Base-by-base conservation (phyloP, 2,329 filamentous ascomycete species). In the Fusarium sp. region DNA sequence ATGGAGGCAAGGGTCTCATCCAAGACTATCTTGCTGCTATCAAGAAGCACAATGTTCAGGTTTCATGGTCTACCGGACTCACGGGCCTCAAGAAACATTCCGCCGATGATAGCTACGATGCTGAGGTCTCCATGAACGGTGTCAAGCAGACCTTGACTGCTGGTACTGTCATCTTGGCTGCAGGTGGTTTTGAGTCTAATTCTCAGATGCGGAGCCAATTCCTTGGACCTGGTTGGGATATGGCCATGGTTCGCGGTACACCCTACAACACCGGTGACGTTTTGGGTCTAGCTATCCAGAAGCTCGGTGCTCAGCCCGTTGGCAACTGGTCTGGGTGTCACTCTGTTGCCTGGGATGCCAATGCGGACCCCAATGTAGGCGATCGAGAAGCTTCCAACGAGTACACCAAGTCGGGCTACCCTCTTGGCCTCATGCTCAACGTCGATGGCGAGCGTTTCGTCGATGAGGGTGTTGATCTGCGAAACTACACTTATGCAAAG, bases 141-240 rank as follows among this genome's bases (percentile, higher is more conserved):
- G 2, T 1, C 1, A n/a, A 35, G 4, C 8, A 29, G 1, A 37
- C n/a, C 1, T 9, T 62, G 3, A 42, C 2, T 3, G 58, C 47
- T 2, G 18, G 21, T 14, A 35, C 58, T 4, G 47, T 62, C 2
- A 43, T 62, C 3, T 9, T 62, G 7, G 58, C 58, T 31, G 58
- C 57, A 2, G 58, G 58, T 3, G 58, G 58, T 3, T 62, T 62
- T 2, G 58, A 62, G 75, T 82, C 88, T 7, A 89, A 85, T 36
- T 79, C 87, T 0, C 79, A 81, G 4, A 80, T 90, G 80, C 82
- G 88, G n/a, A 77, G 81, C 5, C 82, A 87, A 51, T 81, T 79
- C 48, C 77, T 84, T 11, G 88, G 88, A 0, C 62, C 69, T 2
- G 62, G 58, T 2, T 71, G 69, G 69, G 69, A 71, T n/a, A 31